phyloP scores from a whole-genome alignment of 345 rosid genomes.

The Leavenworthia alabamica region DNA sequence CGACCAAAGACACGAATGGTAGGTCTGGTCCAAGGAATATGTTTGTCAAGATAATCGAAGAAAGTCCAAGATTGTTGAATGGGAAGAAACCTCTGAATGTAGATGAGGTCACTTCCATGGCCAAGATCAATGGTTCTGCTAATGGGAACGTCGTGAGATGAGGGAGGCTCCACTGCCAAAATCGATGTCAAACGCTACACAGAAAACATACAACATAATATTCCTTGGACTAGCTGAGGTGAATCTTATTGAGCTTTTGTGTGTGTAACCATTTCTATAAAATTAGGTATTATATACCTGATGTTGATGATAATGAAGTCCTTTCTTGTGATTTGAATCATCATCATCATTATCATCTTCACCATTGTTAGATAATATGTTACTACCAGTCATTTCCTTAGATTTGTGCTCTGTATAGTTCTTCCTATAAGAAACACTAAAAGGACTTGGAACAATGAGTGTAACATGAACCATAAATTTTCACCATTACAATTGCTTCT shows the following conservation, averaged over 20 bases:
- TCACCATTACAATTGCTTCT: background rate
- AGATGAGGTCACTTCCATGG: constrained; percentile 55
- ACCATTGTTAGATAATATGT: constrained; percentile 45
- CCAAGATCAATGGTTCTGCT: constrained; percentile 50
- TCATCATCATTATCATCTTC: constrained; percentile 31
- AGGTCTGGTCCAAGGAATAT: constrained; percentile 84
- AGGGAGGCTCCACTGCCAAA: background rate
- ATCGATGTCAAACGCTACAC: constrained; percentile 29
- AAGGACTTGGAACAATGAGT: too few species aligned
- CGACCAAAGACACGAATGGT: constrained; percentile 67
- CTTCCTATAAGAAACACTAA: constrained; percentile 36
- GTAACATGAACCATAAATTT: background rate
- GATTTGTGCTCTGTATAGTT: constrained; percentile 60
- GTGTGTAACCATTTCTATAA: background rate
- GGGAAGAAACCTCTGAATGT: constrained; percentile 48
- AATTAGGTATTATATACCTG: background rate
- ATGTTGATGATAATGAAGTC: constrained; percentile 46
- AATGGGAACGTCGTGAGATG: background rate
- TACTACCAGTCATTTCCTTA: constrained; percentile 62
- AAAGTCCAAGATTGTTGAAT: constrained; percentile 53
- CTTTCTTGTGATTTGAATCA: constrained; percentile 19
- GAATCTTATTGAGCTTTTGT: background rate
- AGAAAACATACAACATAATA: background rate
- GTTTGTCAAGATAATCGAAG: constrained; percentile 61
- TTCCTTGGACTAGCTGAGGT: too few species aligned